phyloP scores from a whole-genome alignment of 352 stramenopile species.

The Phytophthora brassicae region DNA sequence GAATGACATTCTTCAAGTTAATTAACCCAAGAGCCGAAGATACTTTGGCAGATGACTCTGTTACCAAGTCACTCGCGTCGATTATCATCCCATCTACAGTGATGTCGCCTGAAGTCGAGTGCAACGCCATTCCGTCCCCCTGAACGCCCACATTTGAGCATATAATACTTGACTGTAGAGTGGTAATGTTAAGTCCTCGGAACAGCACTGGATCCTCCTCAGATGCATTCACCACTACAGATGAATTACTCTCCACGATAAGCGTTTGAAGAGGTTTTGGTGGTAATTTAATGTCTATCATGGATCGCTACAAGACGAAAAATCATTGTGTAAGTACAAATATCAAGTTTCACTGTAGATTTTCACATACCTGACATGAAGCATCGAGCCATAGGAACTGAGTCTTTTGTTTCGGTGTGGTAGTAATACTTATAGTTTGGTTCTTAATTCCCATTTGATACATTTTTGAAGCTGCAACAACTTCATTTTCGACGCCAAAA shows the following conservation, averaged over 20 bases:
- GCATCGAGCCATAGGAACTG: constrained; percentile 69
- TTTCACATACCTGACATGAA: constrained; percentile 57
- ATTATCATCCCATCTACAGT: constrained; percentile 44
- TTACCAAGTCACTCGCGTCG: constrained; percentile 26
- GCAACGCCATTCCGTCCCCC: constrained; percentile 34
- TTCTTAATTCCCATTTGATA: constrained; percentile 35
- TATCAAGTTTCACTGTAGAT: background rate
- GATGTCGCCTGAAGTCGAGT: constrained; percentile 55
- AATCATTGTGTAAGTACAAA: constrained; percentile 1
- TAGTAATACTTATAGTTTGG: constrained; percentile 26
- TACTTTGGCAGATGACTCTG: constrained; percentile 36
- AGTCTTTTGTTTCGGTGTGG: constrained; percentile 37
- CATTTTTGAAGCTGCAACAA: constrained; percentile 16
- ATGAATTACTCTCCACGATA: constrained; percentile 49
- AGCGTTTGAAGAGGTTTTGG: constrained; percentile 28
- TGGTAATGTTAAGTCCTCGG: constrained; percentile 36
- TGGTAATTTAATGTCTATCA: constrained; percentile 44
- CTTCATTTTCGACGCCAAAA: constrained; percentile 39
- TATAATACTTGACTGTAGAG: constrained; percentile 53
- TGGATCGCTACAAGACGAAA: constrained; percentile 32
- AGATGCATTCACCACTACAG: constrained; percentile 47
- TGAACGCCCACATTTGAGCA: constrained; percentile 41
- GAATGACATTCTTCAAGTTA: constrained; percentile 43
- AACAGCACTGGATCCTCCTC: constrained; percentile 31
- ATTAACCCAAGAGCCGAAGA: constrained; percentile 54